A percentile compares a stretch with the other conserved stretches of the same genome.
Evolutionary conservation across 2,329 filamentous ascomycete genomes (phyloP).

Genomic region (Harringtonia lauricola): DNA sequence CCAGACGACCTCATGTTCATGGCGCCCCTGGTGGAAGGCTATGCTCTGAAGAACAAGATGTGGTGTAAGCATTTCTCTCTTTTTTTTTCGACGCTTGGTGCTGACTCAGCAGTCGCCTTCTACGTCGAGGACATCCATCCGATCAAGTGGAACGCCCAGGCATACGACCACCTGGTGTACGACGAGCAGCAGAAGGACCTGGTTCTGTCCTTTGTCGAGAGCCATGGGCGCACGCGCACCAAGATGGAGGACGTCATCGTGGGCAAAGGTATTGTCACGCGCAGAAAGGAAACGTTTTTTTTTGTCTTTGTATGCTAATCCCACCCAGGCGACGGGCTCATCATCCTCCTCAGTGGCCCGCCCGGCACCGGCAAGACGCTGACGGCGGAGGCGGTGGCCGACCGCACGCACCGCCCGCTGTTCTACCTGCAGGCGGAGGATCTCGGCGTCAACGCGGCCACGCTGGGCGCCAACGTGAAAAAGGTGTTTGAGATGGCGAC

Average conservation of each 20-base stretch:
- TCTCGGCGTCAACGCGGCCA: conserved; percentile 29
- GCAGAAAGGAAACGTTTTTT: background rate
- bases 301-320: background rate
- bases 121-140: conserved; percentile 30
- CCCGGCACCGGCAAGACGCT: conserved; percentile 35
- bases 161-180: conserved; percentile 34
- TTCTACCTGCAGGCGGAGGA: conserved; percentile 33
- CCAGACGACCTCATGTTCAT: conserved; percentile 29
- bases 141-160: conserved; percentile 32
- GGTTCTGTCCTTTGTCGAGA: conserved; percentile 35
- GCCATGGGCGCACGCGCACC: conserved; percentile 19
- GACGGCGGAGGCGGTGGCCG: conserved; percentile 27
- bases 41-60: conserved; percentile 32
- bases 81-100: background rate
- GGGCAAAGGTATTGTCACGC: conserved; percentile 21
- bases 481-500: conserved; percentile 35
- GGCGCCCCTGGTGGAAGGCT: conserved; percentile 29
- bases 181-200: conserved; percentile 35
- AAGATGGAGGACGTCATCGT: conserved; percentile 28
- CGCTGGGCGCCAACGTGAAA: conserved; percentile 32
- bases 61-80: conserved; percentile 26
- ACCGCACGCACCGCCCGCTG: conserved; percentile 30
- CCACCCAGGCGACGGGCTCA: conserved; percentile 22
- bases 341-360: conserved; percentile 25
- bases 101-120: conserved; percentile 15